A percentile compares a stretch with the other conserved stretches of the same genome.
These are phyloP conservation scores for Cladosporium velox DNA, from an alignment of 2,329 filamentous ascomycete genomes.

Conservation along the genomic window DNA sequence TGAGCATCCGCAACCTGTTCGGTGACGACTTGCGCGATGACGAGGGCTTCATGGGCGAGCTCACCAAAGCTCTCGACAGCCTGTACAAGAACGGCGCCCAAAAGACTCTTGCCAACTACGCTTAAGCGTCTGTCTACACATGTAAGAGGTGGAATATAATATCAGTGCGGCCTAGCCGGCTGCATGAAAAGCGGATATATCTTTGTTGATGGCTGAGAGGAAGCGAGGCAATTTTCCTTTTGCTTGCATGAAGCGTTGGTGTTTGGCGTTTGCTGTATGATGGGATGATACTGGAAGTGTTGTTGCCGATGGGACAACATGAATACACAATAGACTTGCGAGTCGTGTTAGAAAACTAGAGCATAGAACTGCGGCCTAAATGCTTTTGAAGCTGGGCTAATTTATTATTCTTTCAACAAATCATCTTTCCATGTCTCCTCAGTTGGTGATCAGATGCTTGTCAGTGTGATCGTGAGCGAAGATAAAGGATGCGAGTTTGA, in stretches of 20 bases:
- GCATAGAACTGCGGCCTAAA: not conserved
- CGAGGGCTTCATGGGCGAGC: constrained; percentile 51
- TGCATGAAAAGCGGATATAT: not conserved
- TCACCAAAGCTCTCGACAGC: constrained; percentile 51
- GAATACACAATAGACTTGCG: not conserved
- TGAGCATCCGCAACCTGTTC: constrained; percentile 52
- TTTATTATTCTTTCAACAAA: not conserved
- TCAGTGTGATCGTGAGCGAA: not conserved
- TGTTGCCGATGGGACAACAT: not conserved
- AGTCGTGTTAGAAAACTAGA: not conserved
- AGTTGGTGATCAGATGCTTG: not conserved
- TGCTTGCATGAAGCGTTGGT: constrained; percentile 5
- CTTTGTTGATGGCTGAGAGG: not conserved
- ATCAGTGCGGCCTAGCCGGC: not conserved
- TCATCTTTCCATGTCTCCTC: not conserved
- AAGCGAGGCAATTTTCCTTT: not conserved
- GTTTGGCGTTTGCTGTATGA: constrained; percentile 2
- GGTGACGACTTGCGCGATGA: constrained; percentile 55
- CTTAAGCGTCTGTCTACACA: not conserved
- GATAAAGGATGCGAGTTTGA: not conserved
- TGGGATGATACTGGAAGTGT: not conserved
- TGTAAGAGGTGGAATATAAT: not conserved
- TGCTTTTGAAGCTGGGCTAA: not conserved
- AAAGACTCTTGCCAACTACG: constrained; percentile 50
- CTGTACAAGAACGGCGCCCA: constrained; percentile 52